phyloP scores from a whole-genome alignment of 495 filamentous ascomycete species.

The Penicillium pancosmium region DNA sequence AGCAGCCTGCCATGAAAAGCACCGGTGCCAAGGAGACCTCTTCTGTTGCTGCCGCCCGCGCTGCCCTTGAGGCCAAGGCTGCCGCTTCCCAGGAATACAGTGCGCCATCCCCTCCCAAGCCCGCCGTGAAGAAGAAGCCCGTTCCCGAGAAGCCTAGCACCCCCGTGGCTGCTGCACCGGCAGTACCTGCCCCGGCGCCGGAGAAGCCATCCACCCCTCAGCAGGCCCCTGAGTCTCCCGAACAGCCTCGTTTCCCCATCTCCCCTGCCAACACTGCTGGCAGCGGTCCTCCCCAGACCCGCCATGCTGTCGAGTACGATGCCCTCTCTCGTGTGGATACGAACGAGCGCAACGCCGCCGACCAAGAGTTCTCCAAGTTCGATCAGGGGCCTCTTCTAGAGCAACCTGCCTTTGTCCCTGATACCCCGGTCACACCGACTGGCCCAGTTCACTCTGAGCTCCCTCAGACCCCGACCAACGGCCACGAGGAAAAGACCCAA shows the following conservation, averaged over 20 bases:
- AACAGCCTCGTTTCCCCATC: slow-evolving; percentile 13
- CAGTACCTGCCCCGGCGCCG: slow-evolving; percentile 8
- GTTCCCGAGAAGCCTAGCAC: slow-evolving; percentile 26
- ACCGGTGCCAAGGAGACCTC: slow-evolving; percentile 38
- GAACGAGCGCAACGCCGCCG: slow-evolving; percentile 65
- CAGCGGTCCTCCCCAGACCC: slow-evolving; percentile 50
- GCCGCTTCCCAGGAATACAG: slow-evolving; percentile 39
- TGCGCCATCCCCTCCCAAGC: slow-evolving; percentile 27
- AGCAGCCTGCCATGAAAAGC: slow-evolving; percentile 40
- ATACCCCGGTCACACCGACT: slow-evolving; percentile 28
- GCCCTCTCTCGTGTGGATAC: slow-evolving; percentile 63
- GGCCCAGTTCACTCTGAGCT: slow-evolving; percentile 12
- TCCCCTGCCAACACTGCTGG: slow-evolving; percentile 14
- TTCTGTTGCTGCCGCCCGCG: slow-evolving; percentile 54
- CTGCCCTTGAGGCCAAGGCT: slow-evolving; percentile 49
- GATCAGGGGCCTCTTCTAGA: slow-evolving; percentile 88
- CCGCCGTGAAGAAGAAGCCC: slow-evolving; percentile 42
- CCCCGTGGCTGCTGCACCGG: slow-evolving; percentile 19
- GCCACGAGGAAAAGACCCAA: slow-evolving; percentile 29
- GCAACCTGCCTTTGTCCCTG: slow-evolving; percentile 80
- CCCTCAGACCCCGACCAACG: slow-evolving; percentile 28
- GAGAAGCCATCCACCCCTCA: slow-evolving; percentile 28
- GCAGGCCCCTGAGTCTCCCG: slow-evolving; percentile 25
- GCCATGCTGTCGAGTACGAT: slow-evolving; percentile 52
- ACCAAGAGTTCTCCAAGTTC: slow-evolving; percentile 78